Base-by-base conservation (phyloP, 371 early-diverging fungal genomes). In the Syncephalis fuscata region DNA sequence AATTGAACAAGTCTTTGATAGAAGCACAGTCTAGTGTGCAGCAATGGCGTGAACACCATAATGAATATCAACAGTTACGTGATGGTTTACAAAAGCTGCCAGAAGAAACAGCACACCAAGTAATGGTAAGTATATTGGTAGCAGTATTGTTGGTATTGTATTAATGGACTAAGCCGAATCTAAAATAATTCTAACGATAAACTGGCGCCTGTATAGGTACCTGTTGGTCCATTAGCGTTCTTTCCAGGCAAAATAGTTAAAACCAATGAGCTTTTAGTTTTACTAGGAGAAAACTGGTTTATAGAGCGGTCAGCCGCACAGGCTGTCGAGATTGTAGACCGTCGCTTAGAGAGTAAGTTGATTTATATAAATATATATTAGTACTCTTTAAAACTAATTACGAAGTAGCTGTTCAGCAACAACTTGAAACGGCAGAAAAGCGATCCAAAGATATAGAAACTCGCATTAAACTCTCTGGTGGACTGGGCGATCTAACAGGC, bases 271-370 rank as follows among this genome's bases (percentile, higher is more conserved):
- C 71, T 93, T 10, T 57, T 80, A 20, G 88, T 85, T 0, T 57
- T 80, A 22, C 68, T 93, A 42, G 94, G 94, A 21, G 91, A 84
- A 46, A 83, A 89, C 60, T 91, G 85, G 80, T 93, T 89, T 59
- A 85, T 71, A 9, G 88, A 91, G 53, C 65, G 80, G 38, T 84
- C 87, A 3, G 78, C 80, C 0, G 63, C 60, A 26, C 83, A 93
- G 55, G 88, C 94, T 0, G 50, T 65, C 2, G 78, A 59, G 3
- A 85, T 89, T 14, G 70, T 86, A 1, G 60, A 67, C 17, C 67
- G 90, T 22, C 60, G 91, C 17, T 68, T 69, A 55, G 70, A 80
- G 51, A 68, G 82, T 80, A 61, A 56, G 71, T 45, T n/a, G n/a
- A n/a, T n/a, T n/a, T n/a, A n/a, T n/a, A n/a, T n/a, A n/a, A n/a